phyloP scores from a whole-genome alignment of 2,329 filamentous ascomycete species.

The Chaetomiaceae sp. region DNA sequence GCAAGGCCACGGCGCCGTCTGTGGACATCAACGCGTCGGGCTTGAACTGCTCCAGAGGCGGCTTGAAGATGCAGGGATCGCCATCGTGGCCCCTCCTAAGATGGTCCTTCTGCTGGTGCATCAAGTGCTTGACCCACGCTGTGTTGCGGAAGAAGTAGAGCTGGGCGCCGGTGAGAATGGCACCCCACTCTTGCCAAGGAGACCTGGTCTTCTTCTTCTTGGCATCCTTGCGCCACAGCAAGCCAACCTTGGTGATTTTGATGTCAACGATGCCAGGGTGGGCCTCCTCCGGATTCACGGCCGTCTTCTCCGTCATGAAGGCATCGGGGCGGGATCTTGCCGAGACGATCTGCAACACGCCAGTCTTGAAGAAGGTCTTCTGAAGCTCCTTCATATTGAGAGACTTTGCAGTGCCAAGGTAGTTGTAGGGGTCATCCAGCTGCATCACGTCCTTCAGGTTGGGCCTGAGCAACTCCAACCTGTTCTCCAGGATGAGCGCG shows the following conservation, averaged over 20 bases:
- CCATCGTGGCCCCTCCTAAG: constrained; percentile 69
- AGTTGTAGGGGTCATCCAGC: constrained; percentile 85
- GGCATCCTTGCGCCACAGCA: constrained; percentile 87
- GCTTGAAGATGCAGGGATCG: constrained; percentile 80
- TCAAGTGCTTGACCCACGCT: constrained; percentile 83
- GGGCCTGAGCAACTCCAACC: constrained; percentile 74
- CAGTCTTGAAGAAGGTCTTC: constrained; percentile 84
- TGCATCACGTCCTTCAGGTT: constrained; percentile 88
- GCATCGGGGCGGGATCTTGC: constrained; percentile 89
- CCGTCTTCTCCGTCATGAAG: constrained; percentile 83
- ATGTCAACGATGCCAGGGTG: constrained; percentile 94
- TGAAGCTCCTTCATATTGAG: constrained; percentile 79
- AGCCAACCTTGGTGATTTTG: constrained; percentile 91
- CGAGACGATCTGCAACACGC: constrained; percentile 90
- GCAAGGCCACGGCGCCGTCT: constrained; percentile 80
- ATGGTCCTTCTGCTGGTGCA: constrained; percentile 80
- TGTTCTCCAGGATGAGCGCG: constrained; percentile 84
- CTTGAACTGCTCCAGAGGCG: constrained; percentile 85
- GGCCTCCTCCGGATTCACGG: constrained; percentile 76
- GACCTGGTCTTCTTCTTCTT: constrained; percentile 93
- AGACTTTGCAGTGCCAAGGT: constrained; percentile 67
- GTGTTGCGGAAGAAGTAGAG: constrained; percentile 95
- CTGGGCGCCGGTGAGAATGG: constrained; percentile 91
- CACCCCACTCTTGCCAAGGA: constrained; percentile 98
- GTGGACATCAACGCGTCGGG: constrained; percentile 91